These are phyloP conservation scores for Ceraceosorus guamensis DNA, from an alignment of 1,284 basidiomycete species.

Conservation along the genomic window DNA sequence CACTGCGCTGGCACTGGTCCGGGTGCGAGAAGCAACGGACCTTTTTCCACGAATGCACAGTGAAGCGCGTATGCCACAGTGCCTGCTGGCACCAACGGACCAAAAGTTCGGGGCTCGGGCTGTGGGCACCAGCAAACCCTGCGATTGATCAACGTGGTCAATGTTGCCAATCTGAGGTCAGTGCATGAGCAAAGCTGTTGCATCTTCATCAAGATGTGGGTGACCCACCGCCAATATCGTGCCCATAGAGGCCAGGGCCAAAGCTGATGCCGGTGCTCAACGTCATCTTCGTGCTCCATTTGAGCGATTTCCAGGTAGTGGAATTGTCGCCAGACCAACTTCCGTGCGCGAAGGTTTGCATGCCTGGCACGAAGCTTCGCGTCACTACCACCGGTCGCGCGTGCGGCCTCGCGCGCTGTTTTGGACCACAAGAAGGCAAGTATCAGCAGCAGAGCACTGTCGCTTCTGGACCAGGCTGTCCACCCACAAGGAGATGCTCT, in stretches of 20 bases:
- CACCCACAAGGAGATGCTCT: constrained; percentile 3
- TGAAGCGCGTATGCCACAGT: constrained; percentile 19
- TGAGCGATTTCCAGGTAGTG: constrained; percentile 18
- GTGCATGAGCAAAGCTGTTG: neutral
- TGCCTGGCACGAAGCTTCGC: constrained; percentile 18
- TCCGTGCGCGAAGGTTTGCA: constrained; percentile 20
- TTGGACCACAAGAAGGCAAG: too few relatives aligned
- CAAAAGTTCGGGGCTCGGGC: constrained; percentile 17
- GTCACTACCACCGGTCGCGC: constrained; percentile 18
- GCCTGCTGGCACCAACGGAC: constrained; percentile 24
- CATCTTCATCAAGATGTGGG: neutral
- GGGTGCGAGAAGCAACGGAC: too few relatives aligned
- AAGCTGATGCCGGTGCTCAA: constrained; percentile 15
- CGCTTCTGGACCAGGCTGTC: neutral
- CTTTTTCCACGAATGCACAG: constrained; percentile 21
- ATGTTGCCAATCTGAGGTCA: too few relatives aligned
- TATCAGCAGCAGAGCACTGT: neutral
- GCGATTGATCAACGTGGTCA: too few relatives aligned
- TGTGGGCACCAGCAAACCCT: constrained; percentile 20
- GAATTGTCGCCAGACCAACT: constrained; percentile 23
- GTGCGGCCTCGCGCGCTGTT: constrained; percentile 5
- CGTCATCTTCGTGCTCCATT: constrained; percentile 18
- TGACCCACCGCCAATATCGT: constrained; percentile 18
- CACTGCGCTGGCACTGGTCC: too few relatives aligned
- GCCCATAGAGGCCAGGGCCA: constrained; percentile 18